Conservation (phyloP, 148 eudicot species). For the Amaranthus palmeri region DNA sequence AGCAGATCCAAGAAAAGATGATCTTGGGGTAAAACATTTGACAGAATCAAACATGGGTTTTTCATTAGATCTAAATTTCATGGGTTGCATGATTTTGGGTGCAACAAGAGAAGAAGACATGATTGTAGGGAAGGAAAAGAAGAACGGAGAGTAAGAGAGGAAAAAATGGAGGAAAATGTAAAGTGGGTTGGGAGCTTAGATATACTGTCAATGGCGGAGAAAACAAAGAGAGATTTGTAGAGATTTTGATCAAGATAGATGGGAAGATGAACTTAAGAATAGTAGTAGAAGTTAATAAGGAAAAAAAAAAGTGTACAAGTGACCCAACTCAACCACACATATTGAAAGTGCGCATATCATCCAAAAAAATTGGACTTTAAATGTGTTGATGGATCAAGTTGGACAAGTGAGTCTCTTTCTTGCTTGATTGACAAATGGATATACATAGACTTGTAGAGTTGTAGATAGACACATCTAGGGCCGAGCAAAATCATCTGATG, state of each 20-base stretch:
- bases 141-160: not conserved
- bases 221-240: constrained; percentile 3
- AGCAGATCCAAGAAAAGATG: constrained; percentile 42
- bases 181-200: not conserved
- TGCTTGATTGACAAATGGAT: too few relatives aligned
- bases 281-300: not conserved
- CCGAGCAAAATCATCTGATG: too few relatives aligned
- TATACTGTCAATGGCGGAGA: constrained; percentile 6
- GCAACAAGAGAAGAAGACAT: constrained; percentile 35
- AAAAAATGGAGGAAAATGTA: constrained; percentile 8
- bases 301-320: constrained; percentile 1
- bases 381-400: too few relatives aligned
- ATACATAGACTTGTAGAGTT: too few relatives aligned
- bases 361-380: too few relatives aligned
- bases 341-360: not conserved
- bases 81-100: constrained; percentile 42
- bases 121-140: not conserved
- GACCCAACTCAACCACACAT: constrained; percentile 23
- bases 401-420: too few relatives aligned
- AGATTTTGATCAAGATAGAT: not conserved
- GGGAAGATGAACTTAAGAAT: not conserved
- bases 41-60: constrained; percentile 29
- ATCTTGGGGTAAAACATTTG: constrained; percentile 13
- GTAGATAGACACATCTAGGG: too few relatives aligned
- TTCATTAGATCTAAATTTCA: constrained; percentile 44